phyloP scores from a whole-genome alignment of 495 filamentous ascomycete species.

The Cercophora newfieldiana region DNA sequence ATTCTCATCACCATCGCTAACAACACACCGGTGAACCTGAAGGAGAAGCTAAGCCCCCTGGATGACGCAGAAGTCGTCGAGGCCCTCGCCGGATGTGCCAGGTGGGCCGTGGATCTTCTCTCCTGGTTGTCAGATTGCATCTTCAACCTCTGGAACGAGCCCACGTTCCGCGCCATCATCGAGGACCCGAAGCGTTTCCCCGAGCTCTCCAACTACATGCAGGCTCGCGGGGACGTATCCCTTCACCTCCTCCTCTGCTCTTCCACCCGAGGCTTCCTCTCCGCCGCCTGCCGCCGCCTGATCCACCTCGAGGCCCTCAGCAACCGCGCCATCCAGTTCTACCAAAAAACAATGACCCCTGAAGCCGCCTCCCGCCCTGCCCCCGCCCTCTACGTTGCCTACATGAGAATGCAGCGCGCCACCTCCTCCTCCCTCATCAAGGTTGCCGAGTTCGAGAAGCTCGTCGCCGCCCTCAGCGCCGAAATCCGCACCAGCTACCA shows the following conservation, averaged over 20 bases:
- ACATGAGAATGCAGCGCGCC: slow-evolving; percentile 47
- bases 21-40: slow-evolving; percentile 41
- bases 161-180: slow-evolving; percentile 47
- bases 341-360: slow-evolving; percentile 35
- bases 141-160: slow-evolving; percentile 60
- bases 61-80: slow-evolving; percentile 65
- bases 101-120: slow-evolving; percentile 69
- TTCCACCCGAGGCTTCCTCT: slow-evolving; percentile 69
- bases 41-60: slow-evolving; percentile 52
- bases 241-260: slow-evolving; percentile 72
- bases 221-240: slow-evolving; percentile 51
- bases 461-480: slow-evolving; percentile 42
- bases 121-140: slow-evolving; percentile 68
- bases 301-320: slow-evolving; percentile 45
- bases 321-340: slow-evolving; percentile 40
- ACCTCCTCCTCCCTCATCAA: slow-evolving; percentile 44
- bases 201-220: slow-evolving; percentile 48
- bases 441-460: slow-evolving; percentile 50
- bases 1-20: slow-evolving; percentile 64
- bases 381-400: slow-evolving; percentile 45
- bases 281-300: slow-evolving; percentile 66
- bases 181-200: slow-evolving; percentile 46
- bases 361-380: slow-evolving; percentile 24
- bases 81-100: slow-evolving; percentile 54
- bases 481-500: slow-evolving; percentile 51